These are phyloP conservation scores for Eucalyptus fibrosa DNA, from an alignment of 345 rosid genomes.

Conservation along the genomic window DNA sequence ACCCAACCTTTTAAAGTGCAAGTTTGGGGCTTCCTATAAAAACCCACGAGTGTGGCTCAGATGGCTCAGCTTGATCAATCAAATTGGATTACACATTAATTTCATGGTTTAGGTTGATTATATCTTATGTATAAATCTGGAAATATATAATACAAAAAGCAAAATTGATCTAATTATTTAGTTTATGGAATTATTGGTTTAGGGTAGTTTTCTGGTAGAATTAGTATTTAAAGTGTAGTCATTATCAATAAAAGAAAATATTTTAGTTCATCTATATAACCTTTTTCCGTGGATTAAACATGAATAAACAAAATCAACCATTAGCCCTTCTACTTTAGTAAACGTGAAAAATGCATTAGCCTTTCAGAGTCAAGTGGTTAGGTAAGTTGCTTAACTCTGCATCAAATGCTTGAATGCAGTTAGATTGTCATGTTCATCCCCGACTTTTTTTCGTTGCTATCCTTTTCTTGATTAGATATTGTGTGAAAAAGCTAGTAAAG, in stretches of 20 bases:
- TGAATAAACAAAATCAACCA: background rate
- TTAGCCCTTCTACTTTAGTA: background rate
- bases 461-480: background rate
- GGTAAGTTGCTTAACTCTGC: background rate
- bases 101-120: background rate
- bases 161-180: background rate
- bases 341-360: background rate
- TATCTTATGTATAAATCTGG: background rate
- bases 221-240: background rate
- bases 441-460: background rate
- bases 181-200: background rate
- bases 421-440: background rate
- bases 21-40: background rate
- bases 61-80: background rate
- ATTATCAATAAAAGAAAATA: background rate
- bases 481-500: background rate
- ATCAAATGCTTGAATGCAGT: background rate
- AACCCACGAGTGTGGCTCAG: background rate
- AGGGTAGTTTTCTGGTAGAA: background rate
- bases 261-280: background rate
- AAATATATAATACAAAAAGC: background rate
- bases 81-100: background rate
- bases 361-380: background rate
- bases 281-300: background rate
- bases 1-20: background rate